Evolutionary conservation across 2,329 filamentous ascomycete species (phyloP).

Genomic region (Diaporthe vexans): DNA sequence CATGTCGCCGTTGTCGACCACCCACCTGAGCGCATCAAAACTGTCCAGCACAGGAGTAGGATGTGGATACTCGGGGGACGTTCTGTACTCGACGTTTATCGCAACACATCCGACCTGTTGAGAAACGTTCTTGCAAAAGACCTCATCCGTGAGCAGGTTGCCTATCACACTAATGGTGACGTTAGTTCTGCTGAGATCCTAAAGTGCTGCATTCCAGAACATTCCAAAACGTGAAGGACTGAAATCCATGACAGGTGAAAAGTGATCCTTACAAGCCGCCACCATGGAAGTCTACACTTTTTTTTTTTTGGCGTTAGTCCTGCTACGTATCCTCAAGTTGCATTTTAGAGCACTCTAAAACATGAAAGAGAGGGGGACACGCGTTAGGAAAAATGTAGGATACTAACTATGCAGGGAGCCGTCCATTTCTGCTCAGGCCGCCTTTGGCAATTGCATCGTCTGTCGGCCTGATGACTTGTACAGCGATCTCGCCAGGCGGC

Average conservation of each 20-base stretch:
- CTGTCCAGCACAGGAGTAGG: constrained; percentile 37
- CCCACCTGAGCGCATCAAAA: constrained; percentile 46
- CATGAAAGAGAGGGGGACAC: no score
- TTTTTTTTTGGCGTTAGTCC: no score
- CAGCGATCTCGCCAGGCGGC: constrained; percentile 35
- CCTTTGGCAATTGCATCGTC: constrained; percentile 21
- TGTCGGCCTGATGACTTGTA: constrained; percentile 35
- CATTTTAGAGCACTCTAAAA: no score
- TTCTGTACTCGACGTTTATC: constrained; percentile 39
- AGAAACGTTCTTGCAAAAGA: constrained; percentile 36
- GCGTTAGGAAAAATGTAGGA: no score
- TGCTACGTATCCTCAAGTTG: no score
- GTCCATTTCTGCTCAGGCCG: constrained; percentile 22
- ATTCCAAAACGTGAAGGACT: neutral
- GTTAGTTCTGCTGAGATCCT: neutral
- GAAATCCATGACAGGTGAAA: neutral
- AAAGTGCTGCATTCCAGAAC: neutral
- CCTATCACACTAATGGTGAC: constrained; percentile 6
- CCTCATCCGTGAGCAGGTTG: constrained; percentile 20
- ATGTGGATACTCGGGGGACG: constrained; percentile 36
- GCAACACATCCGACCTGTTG: constrained; percentile 38
- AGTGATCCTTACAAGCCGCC: no score
- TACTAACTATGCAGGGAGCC: constrained; percentile 24
- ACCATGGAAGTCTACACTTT: no score
- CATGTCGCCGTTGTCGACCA: constrained; percentile 46